Conservation (phyloP, 192 early-diverging fungal genomes). For the Helicostylum pulchrum region DNA sequence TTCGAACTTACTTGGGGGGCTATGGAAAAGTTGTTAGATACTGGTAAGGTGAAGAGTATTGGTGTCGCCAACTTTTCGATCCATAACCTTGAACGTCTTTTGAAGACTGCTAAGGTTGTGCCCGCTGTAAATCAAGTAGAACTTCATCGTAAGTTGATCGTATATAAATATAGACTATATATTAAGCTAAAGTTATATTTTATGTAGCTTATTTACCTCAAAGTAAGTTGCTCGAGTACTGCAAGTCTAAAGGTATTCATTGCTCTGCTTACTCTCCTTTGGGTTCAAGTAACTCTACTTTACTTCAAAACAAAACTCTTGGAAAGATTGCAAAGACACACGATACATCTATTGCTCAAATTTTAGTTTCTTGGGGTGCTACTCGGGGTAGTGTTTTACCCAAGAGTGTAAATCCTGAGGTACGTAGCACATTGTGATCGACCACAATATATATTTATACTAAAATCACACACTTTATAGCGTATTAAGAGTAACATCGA, state of each 20-base stretch:
- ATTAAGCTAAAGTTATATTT: slow-evolving; percentile 8
- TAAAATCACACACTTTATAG: not conserved
- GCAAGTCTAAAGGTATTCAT: slow-evolving; percentile 63
- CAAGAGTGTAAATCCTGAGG: slow-evolving; percentile 64
- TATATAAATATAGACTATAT: too few species aligned
- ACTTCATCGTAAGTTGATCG: slow-evolving; percentile 17
- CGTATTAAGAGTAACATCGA: slow-evolving; percentile 63
- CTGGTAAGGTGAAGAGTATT: slow-evolving; percentile 71
- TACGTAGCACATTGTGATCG: slow-evolving; percentile 11
- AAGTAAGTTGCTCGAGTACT: slow-evolving; percentile 70
- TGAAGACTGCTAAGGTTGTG: slow-evolving; percentile 59
- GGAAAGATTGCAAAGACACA: slow-evolving; percentile 68
- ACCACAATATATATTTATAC: not conserved
- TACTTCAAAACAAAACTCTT: slow-evolving; percentile 41
- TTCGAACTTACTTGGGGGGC: slow-evolving; percentile 75
- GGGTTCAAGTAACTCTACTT: slow-evolving; percentile 43
- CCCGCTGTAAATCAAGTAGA: slow-evolving; percentile 78
- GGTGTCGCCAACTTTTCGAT: slow-evolving; percentile 85
- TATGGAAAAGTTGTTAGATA: slow-evolving; percentile 74
- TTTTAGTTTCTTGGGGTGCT: slow-evolving; percentile 76
- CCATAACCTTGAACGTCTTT: slow-evolving; percentile 60
- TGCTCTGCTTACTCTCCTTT: slow-evolving; percentile 85
- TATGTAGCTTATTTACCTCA: slow-evolving; percentile 37
- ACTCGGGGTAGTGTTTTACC: slow-evolving; percentile 82
- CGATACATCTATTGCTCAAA: slow-evolving; percentile 63